Conservation (phyloP, 2,329 filamentous ascomycete genomes). For the Talaromyces amestolkiae region DNA sequence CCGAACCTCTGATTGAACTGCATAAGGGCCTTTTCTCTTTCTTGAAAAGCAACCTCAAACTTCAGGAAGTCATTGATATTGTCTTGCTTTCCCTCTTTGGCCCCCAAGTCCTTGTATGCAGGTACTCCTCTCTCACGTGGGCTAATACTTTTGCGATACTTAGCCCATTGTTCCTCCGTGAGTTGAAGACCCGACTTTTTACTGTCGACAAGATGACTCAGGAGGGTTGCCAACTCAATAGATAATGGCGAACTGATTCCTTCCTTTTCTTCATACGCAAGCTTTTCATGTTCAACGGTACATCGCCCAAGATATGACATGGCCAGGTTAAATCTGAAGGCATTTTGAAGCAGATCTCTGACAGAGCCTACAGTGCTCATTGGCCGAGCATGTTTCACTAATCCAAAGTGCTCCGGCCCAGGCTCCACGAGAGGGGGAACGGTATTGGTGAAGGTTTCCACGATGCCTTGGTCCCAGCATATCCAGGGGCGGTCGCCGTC, state of each 20-base stretch:
- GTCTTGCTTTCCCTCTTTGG: constrained; percentile 23
- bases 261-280: constrained; percentile 55
- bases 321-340: constrained; percentile 49
- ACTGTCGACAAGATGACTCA: constrained; percentile 48
- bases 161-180: constrained; percentile 38
- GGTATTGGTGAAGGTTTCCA: constrained; percentile 53
- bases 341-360: constrained; percentile 42
- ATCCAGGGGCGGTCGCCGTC: constrained; percentile 62
- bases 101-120: constrained; percentile 37
- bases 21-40: constrained; percentile 31
- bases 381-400: constrained; percentile 44
- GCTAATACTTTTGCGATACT: constrained; percentile 35
- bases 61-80: constrained; percentile 48
- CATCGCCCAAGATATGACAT: constrained; percentile 52
- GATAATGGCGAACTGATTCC: constrained; percentile 35
- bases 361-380: constrained; percentile 42
- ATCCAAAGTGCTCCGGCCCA: constrained; percentile 45
- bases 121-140: constrained; percentile 30
- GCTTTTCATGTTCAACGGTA: constrained; percentile 50
- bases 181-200: constrained; percentile 46
- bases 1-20: constrained; percentile 31
- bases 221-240: constrained; percentile 40
- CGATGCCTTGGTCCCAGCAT: constrained; percentile 58
- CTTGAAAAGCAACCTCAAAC: constrained; percentile 39
- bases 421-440: constrained; percentile 40